phyloP scores from a whole-genome alignment of 805 yeast species.

The Lachancea fermentati region DNA sequence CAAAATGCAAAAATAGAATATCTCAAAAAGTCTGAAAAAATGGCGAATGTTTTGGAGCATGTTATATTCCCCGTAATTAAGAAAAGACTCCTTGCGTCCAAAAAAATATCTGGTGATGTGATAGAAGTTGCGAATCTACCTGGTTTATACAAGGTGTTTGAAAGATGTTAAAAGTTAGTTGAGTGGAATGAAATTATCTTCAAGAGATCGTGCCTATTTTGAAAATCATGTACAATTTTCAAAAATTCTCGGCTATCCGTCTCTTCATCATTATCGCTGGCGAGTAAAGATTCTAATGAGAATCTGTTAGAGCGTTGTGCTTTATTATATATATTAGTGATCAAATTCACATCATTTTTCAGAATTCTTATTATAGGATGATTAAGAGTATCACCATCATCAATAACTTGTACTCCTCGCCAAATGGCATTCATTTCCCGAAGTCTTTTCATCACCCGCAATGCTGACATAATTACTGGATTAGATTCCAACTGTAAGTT shows the following conservation, averaged over 20 bases:
- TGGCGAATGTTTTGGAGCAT: slow-evolving; percentile 45
- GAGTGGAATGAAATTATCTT: not conserved
- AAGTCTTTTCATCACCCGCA: slow-evolving; percentile 16
- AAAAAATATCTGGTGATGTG: slow-evolving; percentile 44
- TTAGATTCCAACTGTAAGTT: slow-evolving; percentile 15
- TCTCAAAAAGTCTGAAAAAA: slow-evolving; percentile 26
- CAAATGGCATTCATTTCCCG: slow-evolving; percentile 18
- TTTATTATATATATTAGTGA: no score
- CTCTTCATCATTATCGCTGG: not conserved
- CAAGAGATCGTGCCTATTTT: slow-evolving; percentile 1
- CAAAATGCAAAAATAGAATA: slow-evolving; percentile 24
- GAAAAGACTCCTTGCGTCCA: slow-evolving; percentile 59
- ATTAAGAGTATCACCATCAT: slow-evolving; percentile 11
- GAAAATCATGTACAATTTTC: slow-evolving; percentile 5
- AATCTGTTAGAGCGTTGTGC: no score
- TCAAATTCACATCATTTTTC: slow-evolving; percentile 28
- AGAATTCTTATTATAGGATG: slow-evolving; percentile 28
- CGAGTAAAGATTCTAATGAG: no score
- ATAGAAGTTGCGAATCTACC: slow-evolving; percentile 89
- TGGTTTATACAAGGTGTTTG: slow-evolving; percentile 86
- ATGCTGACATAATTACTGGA: slow-evolving; percentile 12
- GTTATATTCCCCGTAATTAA: slow-evolving; percentile 61
- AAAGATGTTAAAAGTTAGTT: slow-evolving; percentile 57
- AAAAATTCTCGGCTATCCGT: slow-evolving; percentile 3
- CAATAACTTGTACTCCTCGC: slow-evolving; percentile 21